phyloP scores from a whole-genome alignment of 1,139 yeast species.

The Debaryomyces subglobosus region DNA sequence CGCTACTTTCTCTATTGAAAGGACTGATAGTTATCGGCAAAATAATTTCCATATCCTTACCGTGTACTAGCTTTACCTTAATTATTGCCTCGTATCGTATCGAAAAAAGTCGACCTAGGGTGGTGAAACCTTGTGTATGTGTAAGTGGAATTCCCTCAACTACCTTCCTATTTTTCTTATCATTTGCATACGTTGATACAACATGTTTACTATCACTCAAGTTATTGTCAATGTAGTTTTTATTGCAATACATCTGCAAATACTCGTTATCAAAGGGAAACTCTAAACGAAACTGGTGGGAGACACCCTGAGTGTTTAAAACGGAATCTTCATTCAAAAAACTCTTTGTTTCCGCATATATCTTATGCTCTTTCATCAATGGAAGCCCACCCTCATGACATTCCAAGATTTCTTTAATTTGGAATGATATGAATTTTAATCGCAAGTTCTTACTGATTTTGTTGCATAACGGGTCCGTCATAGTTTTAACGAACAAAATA shows the following conservation, averaged over 20 bases:
- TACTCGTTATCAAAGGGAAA: slow-evolving; percentile 46
- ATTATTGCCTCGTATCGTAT: slow-evolving; percentile 54
- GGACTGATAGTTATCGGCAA: slow-evolving; percentile 61
- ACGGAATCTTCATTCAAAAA: slow-evolving; percentile 23
- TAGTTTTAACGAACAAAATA: slow-evolving; percentile 38
- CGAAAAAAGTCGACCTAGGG: slow-evolving; percentile 54
- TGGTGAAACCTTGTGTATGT: slow-evolving; percentile 51
- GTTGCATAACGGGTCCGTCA: slow-evolving; percentile 39
- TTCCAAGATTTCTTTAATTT: slow-evolving; percentile 53
- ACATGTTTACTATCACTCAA: not conserved
- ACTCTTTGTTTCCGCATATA: slow-evolving; percentile 32
- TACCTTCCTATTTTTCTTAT: slow-evolving; percentile 23
- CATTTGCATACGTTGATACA: not conserved
- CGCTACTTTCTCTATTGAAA: slow-evolving; percentile 49
- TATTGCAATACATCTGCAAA: slow-evolving; percentile 27
- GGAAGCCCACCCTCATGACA: slow-evolving; percentile 55
- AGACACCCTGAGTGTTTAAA: slow-evolving; percentile 36
- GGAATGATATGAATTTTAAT: slow-evolving; percentile 49
- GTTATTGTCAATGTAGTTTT: not conserved
- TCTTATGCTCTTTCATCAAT: slow-evolving; percentile 34
- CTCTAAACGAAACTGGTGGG: slow-evolving; percentile 29
- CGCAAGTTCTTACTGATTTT: slow-evolving; percentile 40
- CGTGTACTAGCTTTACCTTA: slow-evolving; percentile 51
- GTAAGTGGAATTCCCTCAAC: slow-evolving; percentile 49
- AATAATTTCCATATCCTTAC: slow-evolving; percentile 50